Percentiles rank a stretch among this genome's conserved stretches.
Conservation (phyloP, 352 stramenopile genomes). For the Phytophthora sp. region DNA sequence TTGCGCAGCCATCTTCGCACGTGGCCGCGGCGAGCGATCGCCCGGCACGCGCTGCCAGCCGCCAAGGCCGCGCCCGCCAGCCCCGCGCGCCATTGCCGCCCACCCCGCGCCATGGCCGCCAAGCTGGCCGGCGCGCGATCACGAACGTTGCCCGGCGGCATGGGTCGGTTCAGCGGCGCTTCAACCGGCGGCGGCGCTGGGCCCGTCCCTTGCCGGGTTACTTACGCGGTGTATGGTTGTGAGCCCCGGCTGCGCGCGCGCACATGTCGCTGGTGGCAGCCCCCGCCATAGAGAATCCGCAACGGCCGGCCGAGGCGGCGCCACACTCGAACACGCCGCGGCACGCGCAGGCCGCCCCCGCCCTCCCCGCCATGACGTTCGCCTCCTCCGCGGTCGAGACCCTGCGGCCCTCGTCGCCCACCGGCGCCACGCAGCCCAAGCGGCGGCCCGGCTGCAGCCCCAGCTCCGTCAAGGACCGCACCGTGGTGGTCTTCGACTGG, state of each 20-base stretch:
- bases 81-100: too few relatives aligned
- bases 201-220: conserved; percentile 27
- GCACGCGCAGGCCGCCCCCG: conserved; percentile 1
- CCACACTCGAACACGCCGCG: conserved; percentile 25
- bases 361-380: conserved; percentile 41
- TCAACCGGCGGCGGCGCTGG: conserved; percentile 1
- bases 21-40: too few relatives aligned
- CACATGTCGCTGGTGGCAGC: conserved; percentile 29
- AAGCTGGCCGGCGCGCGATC: conserved; percentile 18
- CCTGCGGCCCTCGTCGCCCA: conserved; percentile 31
- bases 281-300: conserved; percentile 29
- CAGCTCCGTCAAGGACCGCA: conserved; percentile 68
- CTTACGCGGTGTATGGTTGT: conserved; percentile 38
- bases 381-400: conserved; percentile 53
- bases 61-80: too few relatives aligned
- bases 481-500: conserved; percentile 89
- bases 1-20: conserved; percentile 21
- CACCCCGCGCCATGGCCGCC: background rate
- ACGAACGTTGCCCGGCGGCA: conserved; percentile 26
- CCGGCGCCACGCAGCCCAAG: conserved; percentile 21
- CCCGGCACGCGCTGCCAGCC: too few relatives aligned
- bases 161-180: conserved; percentile 16
- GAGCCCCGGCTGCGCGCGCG: background rate
- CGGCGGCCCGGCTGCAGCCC: background rate
- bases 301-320: conserved; percentile 7